Evolutionary conservation across 306 rosid species (phyloP).

Genomic region (Ormosia emarginata): DNA sequence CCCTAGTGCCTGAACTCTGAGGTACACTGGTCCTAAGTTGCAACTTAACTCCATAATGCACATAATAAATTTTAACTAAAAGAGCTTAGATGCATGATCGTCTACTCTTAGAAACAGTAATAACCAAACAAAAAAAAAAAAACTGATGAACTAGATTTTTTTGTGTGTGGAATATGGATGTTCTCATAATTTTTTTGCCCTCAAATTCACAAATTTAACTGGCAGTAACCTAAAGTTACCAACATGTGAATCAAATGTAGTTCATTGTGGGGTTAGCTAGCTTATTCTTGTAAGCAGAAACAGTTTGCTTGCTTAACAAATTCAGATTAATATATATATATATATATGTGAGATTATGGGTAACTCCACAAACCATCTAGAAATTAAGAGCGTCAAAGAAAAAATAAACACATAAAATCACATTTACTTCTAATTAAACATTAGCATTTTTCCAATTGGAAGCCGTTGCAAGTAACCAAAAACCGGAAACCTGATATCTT

Average conservation of each 20-base stretch:
- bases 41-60: background rate
- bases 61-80: background rate
- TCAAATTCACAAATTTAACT: background rate
- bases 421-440: background rate
- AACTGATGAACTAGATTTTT: background rate
- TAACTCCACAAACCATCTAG: conserved; percentile 4
- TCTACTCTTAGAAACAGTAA: background rate
- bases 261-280: background rate
- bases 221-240: background rate
- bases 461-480: background rate
- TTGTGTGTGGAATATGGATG: background rate
- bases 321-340: background rate
- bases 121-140: background rate
- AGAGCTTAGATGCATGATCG: background rate
- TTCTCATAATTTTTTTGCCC: background rate
- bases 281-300: background rate
- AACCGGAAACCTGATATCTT: background rate
- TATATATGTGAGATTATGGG: background rate
- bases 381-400: background rate
- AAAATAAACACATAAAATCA: background rate
- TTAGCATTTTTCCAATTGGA: background rate
- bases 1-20: background rate
- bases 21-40: background rate
- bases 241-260: background rate
- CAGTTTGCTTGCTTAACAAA: background rate